phyloP scores from a whole-genome alignment of 2,329 filamentous ascomycete species.

The Colletotrichum scovillei region DNA sequence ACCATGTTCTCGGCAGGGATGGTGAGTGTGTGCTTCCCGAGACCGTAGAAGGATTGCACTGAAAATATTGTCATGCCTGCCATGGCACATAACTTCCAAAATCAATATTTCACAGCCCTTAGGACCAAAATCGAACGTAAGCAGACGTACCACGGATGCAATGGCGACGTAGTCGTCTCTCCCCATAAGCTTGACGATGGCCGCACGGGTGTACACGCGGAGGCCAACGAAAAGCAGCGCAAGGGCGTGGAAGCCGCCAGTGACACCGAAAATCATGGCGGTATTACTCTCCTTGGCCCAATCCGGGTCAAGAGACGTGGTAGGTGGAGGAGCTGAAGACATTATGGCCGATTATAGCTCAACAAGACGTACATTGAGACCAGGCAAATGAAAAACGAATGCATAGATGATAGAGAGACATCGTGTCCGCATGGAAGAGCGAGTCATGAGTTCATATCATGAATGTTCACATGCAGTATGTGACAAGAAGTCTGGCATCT shows the following conservation, averaged over 20 bases:
- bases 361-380: not conserved
- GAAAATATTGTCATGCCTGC: conserved; percentile 50
- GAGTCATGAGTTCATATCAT: not conserved
- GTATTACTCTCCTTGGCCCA: conserved; percentile 42
- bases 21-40: conserved; percentile 56
- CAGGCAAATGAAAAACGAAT: not conserved
- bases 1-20: conserved; percentile 46
- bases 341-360: not conserved
- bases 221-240: conserved; percentile 36
- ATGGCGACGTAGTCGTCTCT: conserved; percentile 44
- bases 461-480: not conserved
- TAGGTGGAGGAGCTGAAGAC: not conserved
- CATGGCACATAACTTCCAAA: conserved; percentile 40
- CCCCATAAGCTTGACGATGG: conserved; percentile 40
- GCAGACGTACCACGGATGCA: conserved; percentile 38
- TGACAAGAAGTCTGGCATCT: no score
- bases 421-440: not conserved
- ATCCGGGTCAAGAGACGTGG: conserved; percentile 31
- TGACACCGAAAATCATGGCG: conserved; percentile 38
- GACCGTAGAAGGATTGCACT: conserved; percentile 54
- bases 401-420: not conserved
- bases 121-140: not conserved
- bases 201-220: conserved; percentile 36
- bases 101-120: not conserved
- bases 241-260: conserved; percentile 39